Evolutionary conservation across 805 yeast species (phyloP).

Genomic region (Starmera dryadoides): DNA sequence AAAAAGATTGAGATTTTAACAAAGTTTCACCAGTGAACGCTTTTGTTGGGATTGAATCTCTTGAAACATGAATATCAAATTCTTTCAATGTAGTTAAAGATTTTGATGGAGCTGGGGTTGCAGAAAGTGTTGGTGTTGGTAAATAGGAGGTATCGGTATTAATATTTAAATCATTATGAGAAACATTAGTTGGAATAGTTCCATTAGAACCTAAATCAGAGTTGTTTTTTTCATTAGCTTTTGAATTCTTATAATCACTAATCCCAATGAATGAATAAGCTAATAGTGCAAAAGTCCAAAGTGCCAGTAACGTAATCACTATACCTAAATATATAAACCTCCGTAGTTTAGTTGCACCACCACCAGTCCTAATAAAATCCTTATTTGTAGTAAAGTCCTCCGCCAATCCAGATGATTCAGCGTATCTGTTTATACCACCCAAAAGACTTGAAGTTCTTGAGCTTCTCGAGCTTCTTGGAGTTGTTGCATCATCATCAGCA

Average conservation of each 20-base stretch:
- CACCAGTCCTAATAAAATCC: not conserved
- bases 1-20: constrained; percentile 16
- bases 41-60: constrained; percentile 6
- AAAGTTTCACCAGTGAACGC: not conserved
- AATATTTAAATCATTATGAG: not conserved
- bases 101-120: not conserved
- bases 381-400: constrained; percentile 4
- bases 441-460: constrained; percentile 22
- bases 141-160: too few species aligned
- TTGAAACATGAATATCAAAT: constrained; percentile 3
- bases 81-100: constrained; percentile 3
- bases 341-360: too few species aligned
- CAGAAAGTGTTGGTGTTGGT: not conserved
- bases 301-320: not conserved
- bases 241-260: not conserved
- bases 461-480: not conserved
- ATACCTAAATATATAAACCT: too few species aligned
- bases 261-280: not conserved
- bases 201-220: not conserved
- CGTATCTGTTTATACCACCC: constrained; percentile 21
- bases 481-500: not conserved
- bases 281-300: constrained; percentile 1
- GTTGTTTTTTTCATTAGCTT: not conserved
- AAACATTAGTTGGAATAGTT: not conserved
- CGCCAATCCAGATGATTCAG: constrained; percentile 1